Evolutionary conservation across 1,284 basidiomycete species (phyloP).

Genomic region (Trametes sp.): DNA sequence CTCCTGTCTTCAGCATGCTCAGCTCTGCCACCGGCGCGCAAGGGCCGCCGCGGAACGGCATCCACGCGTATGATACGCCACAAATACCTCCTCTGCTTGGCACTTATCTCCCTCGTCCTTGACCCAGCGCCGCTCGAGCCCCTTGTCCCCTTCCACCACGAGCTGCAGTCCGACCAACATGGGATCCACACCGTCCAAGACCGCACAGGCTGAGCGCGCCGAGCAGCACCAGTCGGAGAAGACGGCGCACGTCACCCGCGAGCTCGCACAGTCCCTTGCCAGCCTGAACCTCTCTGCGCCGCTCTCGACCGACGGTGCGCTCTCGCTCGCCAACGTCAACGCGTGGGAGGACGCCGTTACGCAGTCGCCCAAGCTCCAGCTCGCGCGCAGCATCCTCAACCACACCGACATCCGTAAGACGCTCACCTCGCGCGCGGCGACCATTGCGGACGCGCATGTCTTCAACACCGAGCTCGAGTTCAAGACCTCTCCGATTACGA

Average conservation of each 20-base stretch:
- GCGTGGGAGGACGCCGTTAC: conserved; percentile 71
- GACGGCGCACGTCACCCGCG: conserved; percentile 25
- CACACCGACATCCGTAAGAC: conserved; percentile 76
- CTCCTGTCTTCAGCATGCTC: background rate
- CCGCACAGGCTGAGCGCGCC: conserved; percentile 37
- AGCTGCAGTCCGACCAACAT: conserved; percentile 42
- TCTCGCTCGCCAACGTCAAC: conserved; percentile 63
- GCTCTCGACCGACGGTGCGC: conserved; percentile 57
- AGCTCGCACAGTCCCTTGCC: conserved; percentile 30
- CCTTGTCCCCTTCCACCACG: background rate
- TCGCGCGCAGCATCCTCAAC: conserved; percentile 84
- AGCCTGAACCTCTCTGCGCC: conserved; percentile 35
- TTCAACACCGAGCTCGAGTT: conserved; percentile 87
- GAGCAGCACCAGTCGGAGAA: conserved; percentile 45
- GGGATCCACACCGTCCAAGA: conserved; percentile 61
- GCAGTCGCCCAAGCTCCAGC: conserved; percentile 69
- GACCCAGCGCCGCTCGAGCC: background rate
- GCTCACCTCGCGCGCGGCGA: conserved; percentile 70
- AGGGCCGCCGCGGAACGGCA: background rate
- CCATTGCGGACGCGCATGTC: conserved; percentile 77
- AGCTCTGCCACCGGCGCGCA: background rate
- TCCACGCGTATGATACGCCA: conserved; percentile 13
- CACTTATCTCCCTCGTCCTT: background rate
- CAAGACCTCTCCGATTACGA: conserved; percentile 84
- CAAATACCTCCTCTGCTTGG: background rate